Evolutionary conservation across 1,139 yeast species (phyloP), one percentile per base, ranked within the genome.

Genomic region (Saccharomyces hybrid): DNA sequence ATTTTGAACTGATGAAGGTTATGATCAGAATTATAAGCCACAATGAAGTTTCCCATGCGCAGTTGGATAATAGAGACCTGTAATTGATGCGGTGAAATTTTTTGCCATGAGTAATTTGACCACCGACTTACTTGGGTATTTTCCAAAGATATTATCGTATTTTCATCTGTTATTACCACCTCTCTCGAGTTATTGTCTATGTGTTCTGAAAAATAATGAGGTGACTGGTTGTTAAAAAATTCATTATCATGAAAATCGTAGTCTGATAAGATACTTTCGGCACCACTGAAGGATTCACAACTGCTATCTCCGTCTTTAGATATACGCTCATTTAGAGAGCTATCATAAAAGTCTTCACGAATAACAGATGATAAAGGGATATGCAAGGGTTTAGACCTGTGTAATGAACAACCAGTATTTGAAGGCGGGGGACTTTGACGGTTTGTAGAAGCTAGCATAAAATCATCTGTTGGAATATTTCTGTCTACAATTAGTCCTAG

Each of bases 1-100:
- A 59, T 64, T 52, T 54, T 59, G 53, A 50, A 61, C 51, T 46
- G 56, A 20, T 9, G 5, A 4, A 16, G 44, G 13, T 38, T 38
- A 20, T 20, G 5, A 6, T 11, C 44, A 38, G 44, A 26, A 5
- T 20, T 6, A 38, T 38, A 20, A 20, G 44, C 44, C 20, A 38
- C 13, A 4, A 38, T 8, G 7, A 38, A 38, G 11, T 20, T 16
- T 16, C 44, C 44, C 44, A 38, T 16, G 13, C 25, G 44, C 4
- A 38, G 5, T 38, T n/a, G 44, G 9, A 38, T 38, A 20, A 38
- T 20, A 38, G n/a, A 5, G 5, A 38, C 11, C 9, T 38, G 23
- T 25, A 20, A 38, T 9, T 38, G 25, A 38, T 20, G n/a, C 4
- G 44, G 25, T 8, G 44, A 38, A 9, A 38, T 20, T 8, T 16